Evolutionary conservation across 1,284 basidiomycete genomes (phyloP).

Genomic region (Rhodotorula glutinis): DNA sequence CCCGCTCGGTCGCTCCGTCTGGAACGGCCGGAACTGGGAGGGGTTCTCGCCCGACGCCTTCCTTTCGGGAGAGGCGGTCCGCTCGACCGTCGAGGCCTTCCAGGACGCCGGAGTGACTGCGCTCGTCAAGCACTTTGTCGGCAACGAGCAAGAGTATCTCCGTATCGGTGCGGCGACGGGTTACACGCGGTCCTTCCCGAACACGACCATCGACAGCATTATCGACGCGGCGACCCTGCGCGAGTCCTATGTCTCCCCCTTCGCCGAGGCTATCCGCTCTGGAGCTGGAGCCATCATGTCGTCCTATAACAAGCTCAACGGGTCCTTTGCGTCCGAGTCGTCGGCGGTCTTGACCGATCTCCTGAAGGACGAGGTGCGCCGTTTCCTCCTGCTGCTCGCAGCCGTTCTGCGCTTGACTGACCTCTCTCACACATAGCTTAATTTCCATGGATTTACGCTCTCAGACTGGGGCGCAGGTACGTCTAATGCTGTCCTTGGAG

Average conservation of each 20-base stretch:
- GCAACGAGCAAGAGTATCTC: slow-evolving; percentile 8
- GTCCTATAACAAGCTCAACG: slow-evolving; percentile 47
- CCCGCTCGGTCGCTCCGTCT: slow-evolving; percentile 51
- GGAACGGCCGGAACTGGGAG: slow-evolving; percentile 66
- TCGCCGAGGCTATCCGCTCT: slow-evolving; percentile 61
- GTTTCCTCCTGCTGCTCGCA: too few species aligned
- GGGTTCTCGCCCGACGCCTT: slow-evolving; percentile 58
- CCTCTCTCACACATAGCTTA: neutral
- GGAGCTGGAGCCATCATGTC: slow-evolving; percentile 58
- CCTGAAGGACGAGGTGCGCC: slow-evolving; percentile 13
- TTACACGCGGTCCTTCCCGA: slow-evolving; percentile 56
- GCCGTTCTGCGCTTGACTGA: neutral
- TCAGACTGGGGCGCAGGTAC: neutral
- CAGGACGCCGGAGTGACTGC: slow-evolving; percentile 62
- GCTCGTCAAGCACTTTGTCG: slow-evolving; percentile 61
- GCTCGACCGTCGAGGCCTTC: slow-evolving; percentile 52
- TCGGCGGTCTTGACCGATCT: neutral
- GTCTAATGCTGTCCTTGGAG: neutral
- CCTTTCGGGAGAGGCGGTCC: neutral
- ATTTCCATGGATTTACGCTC: neutral
- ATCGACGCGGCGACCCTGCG: slow-evolving; percentile 34
- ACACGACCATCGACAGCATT: slow-evolving; percentile 59
- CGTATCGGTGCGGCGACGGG: neutral
- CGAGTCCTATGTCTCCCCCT: slow-evolving; percentile 10
- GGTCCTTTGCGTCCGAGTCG: slow-evolving; percentile 6